Evolutionary conservation across 2,329 filamentous ascomycete species (phyloP).

Genomic region (Huntiella bhutanensis): DNA sequence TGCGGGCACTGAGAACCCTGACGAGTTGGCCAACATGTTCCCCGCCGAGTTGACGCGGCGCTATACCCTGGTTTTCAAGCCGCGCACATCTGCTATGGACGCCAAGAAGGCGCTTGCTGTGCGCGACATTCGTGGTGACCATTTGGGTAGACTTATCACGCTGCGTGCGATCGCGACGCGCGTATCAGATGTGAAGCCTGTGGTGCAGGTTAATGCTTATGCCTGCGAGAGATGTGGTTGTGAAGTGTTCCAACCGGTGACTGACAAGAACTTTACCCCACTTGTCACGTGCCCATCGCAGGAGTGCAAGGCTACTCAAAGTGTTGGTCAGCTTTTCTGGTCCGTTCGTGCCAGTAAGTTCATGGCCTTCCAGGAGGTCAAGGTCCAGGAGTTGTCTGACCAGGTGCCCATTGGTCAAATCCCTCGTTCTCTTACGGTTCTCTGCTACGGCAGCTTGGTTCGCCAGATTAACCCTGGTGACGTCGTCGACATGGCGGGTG

Average conservation of each 20-base stretch:
- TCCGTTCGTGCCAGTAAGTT: conserved; percentile 96
- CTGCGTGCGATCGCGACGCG: conserved; percentile 84
- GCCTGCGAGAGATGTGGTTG: conserved; percentile 91
- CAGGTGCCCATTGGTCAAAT: conserved; percentile 97
- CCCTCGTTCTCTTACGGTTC: conserved; percentile 70
- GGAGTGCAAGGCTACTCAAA: conserved; percentile 80
- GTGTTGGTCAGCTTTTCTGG: conserved; percentile 81
- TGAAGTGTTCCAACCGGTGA: conserved; percentile 94
- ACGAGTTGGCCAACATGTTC: conserved; percentile 56
- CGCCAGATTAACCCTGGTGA: conserved; percentile 84
- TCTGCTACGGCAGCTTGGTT: conserved; percentile 74
- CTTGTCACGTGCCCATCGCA: conserved; percentile 70
- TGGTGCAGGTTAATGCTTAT: conserved; percentile 95
- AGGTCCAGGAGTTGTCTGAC: conserved; percentile 98
- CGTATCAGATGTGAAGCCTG: conserved; percentile 93
- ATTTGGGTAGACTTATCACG: conserved; percentile 84
- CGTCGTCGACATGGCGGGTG: conserved; percentile 80
- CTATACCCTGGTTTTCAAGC: conserved; percentile 94
- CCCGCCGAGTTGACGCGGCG: conserved; percentile 79
- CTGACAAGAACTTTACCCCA: conserved; percentile 76
- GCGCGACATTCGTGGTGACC: conserved; percentile 77
- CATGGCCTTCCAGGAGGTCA: conserved; percentile 91
- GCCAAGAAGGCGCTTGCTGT: conserved; percentile 58
- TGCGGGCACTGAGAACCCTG: conserved; percentile 47
- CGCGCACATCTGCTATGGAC: conserved; percentile 53